Conservation (phyloP, 768 basidiomycete species). For the Tulasnella sp. region DNA sequence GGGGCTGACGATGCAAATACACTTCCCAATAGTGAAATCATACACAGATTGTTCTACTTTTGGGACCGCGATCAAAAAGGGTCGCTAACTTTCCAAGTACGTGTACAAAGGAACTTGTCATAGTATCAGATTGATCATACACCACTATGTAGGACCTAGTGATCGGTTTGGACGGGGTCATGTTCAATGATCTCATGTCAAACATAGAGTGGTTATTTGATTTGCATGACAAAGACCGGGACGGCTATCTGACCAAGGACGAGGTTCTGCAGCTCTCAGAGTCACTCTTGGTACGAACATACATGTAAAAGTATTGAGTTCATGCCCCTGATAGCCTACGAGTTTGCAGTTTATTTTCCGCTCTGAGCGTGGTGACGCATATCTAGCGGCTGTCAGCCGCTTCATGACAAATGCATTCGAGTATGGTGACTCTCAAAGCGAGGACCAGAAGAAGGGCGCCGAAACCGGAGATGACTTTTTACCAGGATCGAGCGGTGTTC, state of each 20-base stretch:
- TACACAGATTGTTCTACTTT: constrained; percentile 86
- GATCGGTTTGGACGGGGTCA: constrained; percentile 75
- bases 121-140: not conserved
- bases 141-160: constrained; percentile 64
- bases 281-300: constrained; percentile 62
- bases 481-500: too few species aligned
- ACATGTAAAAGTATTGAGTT: constrained; percentile 2
- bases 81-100: constrained; percentile 81
- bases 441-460: constrained; percentile 8
- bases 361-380: constrained; percentile 91
- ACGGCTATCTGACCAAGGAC: constrained; percentile 90
- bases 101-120: constrained; percentile 16
- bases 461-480: too few species aligned
- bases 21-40: constrained; percentile 44
- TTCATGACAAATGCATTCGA: constrained; percentile 99
- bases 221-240: constrained; percentile 90
- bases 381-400: constrained; percentile 88
- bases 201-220: constrained; percentile 99
- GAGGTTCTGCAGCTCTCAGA: constrained; percentile 93
- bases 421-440: constrained; percentile 77
- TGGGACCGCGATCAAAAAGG: constrained; percentile 82
- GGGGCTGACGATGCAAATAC: not conserved
- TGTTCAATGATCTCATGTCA: constrained; percentile 96
- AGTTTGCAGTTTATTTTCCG: constrained; percentile 84
- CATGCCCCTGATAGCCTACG: not conserved